Percentiles rank a stretch among this genome's conserved stretches.
Evolutionary conservation across 306 rosid genomes (phyloP).

Genomic region (Casuarina cunninghamiana): DNA sequence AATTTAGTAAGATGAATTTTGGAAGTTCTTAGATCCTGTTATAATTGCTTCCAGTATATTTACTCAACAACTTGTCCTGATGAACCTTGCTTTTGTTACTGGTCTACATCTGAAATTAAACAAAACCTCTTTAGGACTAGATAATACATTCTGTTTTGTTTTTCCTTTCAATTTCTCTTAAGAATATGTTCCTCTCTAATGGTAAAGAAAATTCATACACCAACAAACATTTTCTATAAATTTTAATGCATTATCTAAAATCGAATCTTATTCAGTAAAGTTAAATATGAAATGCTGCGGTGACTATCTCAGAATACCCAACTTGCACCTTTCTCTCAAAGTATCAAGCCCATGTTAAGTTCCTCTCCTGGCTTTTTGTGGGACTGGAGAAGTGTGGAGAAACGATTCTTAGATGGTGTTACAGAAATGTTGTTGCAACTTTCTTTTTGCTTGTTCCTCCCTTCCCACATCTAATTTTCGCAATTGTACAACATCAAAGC

Average conservation of each 20-base stretch:
- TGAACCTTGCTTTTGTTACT: not conserved
- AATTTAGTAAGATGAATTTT: conserved; percentile 20
- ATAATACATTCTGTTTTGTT: not conserved
- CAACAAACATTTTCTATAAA: not conserved
- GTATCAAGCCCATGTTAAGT: too few species aligned
- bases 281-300: too few species aligned
- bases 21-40: conserved; percentile 2
- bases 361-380: too few species aligned
- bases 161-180: not conserved
- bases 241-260: not conserved
- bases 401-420: too few species aligned
- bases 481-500: too few species aligned
- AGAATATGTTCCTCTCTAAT: not conserved
- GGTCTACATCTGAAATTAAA: not conserved
- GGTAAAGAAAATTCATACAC: not conserved
- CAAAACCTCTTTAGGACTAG: not conserved
- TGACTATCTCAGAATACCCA: too few species aligned
- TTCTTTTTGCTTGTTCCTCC: too few species aligned
- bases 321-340: too few species aligned
- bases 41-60: not conserved
- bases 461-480: too few species aligned
- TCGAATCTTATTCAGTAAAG: too few species aligned
- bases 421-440: too few species aligned
- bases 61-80: not conserved
- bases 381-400: too few species aligned